Evolutionary conservation across 148 eudicot genomes (phyloP).

Genomic region (Rhododendron ferrugineum): DNA sequence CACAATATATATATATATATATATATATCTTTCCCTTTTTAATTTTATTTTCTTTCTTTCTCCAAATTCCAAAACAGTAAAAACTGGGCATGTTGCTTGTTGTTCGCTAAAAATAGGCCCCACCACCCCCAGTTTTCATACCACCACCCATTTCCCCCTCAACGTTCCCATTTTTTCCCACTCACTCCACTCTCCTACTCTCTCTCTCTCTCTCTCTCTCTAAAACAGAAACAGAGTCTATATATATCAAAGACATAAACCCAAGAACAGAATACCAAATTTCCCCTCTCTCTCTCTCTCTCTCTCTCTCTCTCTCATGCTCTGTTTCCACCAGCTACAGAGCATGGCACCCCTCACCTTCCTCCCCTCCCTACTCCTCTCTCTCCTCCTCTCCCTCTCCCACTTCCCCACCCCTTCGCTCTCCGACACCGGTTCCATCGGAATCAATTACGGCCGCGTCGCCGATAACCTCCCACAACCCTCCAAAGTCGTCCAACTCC

Average conservation of each 20-base stretch:
- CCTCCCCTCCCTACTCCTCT: neutral
- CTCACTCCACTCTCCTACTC: neutral
- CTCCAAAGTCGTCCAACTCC: constrained; percentile 59
- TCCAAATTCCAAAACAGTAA: too few relatives aligned
- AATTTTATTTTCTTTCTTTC: too few relatives aligned
- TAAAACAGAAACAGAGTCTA: neutral
- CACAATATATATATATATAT: too few relatives aligned
- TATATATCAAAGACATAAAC: neutral
- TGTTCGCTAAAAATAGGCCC: neutral
- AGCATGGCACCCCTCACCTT: neutral
- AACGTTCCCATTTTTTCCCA: neutral
- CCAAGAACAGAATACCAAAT: neutral
- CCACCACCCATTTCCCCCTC: neutral
- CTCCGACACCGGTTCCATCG: constrained; percentile 43
- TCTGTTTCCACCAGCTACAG: neutral
- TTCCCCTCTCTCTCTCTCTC: neutral
- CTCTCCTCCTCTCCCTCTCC: neutral
- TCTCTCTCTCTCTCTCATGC: neutral
- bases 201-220: neutral
- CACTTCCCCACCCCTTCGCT: neutral
- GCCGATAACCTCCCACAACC: constrained; percentile 76
- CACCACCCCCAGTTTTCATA: neutral
- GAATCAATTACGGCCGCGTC: constrained; percentile 78
- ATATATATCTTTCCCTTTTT: too few relatives aligned
- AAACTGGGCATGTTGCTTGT: neutral